These are phyloP conservation scores for Sugiyamaella chiloensis DNA, from an alignment of 805 yeast genomes.

Conservation along the genomic window DNA sequence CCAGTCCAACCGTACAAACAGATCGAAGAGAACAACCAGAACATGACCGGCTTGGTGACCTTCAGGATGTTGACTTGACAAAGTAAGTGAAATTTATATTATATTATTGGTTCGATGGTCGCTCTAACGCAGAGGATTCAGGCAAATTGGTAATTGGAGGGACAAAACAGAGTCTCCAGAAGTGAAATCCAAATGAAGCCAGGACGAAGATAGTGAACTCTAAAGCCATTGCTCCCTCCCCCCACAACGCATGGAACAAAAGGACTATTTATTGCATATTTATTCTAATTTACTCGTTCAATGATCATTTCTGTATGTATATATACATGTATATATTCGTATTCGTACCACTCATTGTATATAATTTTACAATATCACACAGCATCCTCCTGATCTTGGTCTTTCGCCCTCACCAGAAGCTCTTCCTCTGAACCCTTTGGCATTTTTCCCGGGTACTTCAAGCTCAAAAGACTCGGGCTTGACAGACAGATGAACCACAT, in stretches of 20 bases:
- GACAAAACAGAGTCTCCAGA: conserved; percentile 10
- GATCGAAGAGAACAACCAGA: conserved; percentile 10
- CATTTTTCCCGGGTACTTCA: conserved; percentile 15
- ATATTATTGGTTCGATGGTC: no score
- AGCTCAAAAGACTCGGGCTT: conserved; percentile 31
- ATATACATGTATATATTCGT: no score
- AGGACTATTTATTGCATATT: conserved; percentile 6
- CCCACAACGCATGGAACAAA: no score
- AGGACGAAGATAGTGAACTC: no score
- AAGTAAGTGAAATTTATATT: not conserved
- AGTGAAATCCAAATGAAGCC: conserved; percentile 3
- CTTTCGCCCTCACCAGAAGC: conserved; percentile 4
- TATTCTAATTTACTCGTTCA: not conserved
- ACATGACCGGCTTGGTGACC: conserved; percentile 38
- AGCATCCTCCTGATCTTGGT: conserved; percentile 14
- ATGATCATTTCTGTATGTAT: no score
- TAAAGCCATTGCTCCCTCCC: no score
- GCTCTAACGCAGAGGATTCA: conserved; percentile 41
- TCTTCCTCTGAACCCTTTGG: not conserved
- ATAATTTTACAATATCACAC: conserved; percentile 12
- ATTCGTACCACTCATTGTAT: not conserved
- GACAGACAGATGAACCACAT: conserved; percentile 32
- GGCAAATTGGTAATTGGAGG: conserved; percentile 31
- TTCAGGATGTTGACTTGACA: conserved; percentile 47
- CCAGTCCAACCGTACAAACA: conserved; percentile 25